Evolutionary conservation across 2,329 filamentous ascomycete species (phyloP).

Genomic region (Claviceps monticola): DNA sequence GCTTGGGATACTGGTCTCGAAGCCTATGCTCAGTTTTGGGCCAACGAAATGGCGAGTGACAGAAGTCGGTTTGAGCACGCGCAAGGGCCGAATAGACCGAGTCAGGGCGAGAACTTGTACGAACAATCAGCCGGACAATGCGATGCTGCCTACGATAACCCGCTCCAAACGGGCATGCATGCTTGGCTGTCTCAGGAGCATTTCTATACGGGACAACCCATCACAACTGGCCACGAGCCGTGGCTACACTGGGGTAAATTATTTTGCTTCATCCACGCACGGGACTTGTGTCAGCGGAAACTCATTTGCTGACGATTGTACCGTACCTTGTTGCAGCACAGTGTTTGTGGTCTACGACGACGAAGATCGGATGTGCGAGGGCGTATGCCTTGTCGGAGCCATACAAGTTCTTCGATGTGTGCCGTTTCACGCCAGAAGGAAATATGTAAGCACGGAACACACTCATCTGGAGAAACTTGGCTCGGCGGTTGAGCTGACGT

Average conservation of each 20-base stretch:
- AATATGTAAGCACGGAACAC: conserved; percentile 18
- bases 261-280: neutral
- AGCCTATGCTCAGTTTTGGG: conserved; percentile 21
- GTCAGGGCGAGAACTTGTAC: conserved; percentile 23
- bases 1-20: conserved; percentile 17
- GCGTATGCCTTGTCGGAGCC: conserved; percentile 18
- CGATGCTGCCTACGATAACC: conserved; percentile 15
- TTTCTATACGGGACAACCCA: conserved; percentile 17
- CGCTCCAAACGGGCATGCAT: conserved; percentile 16
- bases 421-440: conserved; percentile 21
- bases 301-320: neutral
- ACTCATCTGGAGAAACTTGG: neutral
- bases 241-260: conserved; percentile 24
- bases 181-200: conserved; percentile 19
- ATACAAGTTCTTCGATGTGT: conserved; percentile 21
- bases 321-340: conserved; percentile 15
- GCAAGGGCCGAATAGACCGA: conserved; percentile 15
- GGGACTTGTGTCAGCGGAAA: neutral
- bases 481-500: neutral
- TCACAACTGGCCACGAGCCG: conserved; percentile 18
- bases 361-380: conserved; percentile 20
- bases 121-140: conserved; percentile 17
- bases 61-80: conserved; percentile 19
- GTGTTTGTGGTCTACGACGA: conserved; percentile 21
- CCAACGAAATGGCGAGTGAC: conserved; percentile 18